Base-by-base conservation (phyloP, 2,329 filamentous ascomycete species). In the Aspergillus clavatus region DNA sequence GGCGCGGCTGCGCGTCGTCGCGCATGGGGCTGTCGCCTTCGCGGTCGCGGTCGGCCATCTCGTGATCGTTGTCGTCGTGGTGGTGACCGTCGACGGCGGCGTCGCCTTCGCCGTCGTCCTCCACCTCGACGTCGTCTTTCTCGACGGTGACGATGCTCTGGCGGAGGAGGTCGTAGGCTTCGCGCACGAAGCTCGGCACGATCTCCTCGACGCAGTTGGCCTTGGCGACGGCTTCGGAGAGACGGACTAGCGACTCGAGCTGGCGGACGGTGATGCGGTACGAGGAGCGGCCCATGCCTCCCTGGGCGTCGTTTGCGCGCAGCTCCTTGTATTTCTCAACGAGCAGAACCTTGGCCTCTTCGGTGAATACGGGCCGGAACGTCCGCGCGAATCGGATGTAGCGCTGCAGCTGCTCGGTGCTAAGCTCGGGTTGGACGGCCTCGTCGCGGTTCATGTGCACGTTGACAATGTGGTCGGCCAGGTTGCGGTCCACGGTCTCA, bases 131-230 rank as follows among this genome's bases (percentile, higher is more conserved):
- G 59, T 98, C 93, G 58, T 98, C 93, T 62, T 97, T 93, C 70
- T 98, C 93, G 21, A 98, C 93, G 1, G 87, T 93, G 59, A 98
- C 96, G 65, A 98, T 98, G 67, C 87, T 93, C 70, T 96, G 90
- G 33, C 89, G 79, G 10, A 98, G 80, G 7, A 98, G 79, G 57
- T 93, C 89, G 68, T 86, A 97, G 0, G 91, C 93, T 69, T 98
- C 93, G 31, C 86, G 79, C 12, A 98, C 93, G 69, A 97, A 95
- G 0, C 81, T 80, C 1, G 86, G 78, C 0, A 83, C 83, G 50
- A 98, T 86, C 52, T 96, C 89, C 58, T 91, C 87, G 11, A 95
- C 89, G 63, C 93, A 98, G 65, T 95, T 97, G 47, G 89, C 89
- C 70, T 97, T 97, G 47, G 93, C 93, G 55, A 98, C 96, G n/a